Conservation (phyloP, 2,329 filamentous ascomycete genomes). For the Penicillium sp. region DNA sequence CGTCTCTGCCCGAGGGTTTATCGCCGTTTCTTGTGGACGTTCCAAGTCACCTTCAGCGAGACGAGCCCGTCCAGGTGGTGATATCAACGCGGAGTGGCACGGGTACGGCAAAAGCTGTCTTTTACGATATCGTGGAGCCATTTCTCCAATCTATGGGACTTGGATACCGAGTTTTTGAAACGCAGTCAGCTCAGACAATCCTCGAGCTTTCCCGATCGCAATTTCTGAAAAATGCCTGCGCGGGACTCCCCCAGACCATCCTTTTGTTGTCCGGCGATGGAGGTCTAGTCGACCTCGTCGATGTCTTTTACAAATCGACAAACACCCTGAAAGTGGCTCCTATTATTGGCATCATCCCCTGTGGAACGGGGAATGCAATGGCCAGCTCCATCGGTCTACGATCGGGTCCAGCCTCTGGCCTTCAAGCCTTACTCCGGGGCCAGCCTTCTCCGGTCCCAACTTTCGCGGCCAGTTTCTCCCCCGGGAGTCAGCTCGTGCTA, state of each 20-base stretch:
- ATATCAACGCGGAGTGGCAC: conserved; percentile 70
- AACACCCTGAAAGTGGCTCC: conserved; percentile 52
- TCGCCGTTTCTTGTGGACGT: conserved; percentile 23
- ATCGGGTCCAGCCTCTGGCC: conserved; percentile 42
- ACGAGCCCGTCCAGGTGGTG: conserved; percentile 58
- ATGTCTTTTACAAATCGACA: conserved; percentile 56
- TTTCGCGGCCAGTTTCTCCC: conserved; percentile 65
- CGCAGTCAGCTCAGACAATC: conserved; percentile 66
- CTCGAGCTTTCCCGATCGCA: conserved; percentile 60
- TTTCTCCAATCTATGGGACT: conserved; percentile 56
- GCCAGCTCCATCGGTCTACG: conserved; percentile 45
- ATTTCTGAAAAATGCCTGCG: conserved; percentile 55
- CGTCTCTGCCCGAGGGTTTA: conserved; percentile 21
- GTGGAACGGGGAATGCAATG: conserved; percentile 55
- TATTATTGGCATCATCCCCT: conserved; percentile 58
- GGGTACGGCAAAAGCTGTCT: conserved; percentile 61
- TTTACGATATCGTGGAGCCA: conserved; percentile 58
- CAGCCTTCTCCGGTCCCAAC: conserved; percentile 59
- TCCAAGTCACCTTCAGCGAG: conserved; percentile 28
- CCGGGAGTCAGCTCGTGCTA: conserved; percentile 54
- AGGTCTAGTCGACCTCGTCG: conserved; percentile 79
- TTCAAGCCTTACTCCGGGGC: conserved; percentile 66
- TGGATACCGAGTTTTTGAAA: conserved; percentile 63
- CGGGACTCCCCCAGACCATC: conserved; percentile 61
- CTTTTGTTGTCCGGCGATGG: conserved; percentile 87